Base-by-base conservation (phyloP, 352 stramenopile genomes). In the Pythium vanterpoolii region DNA sequence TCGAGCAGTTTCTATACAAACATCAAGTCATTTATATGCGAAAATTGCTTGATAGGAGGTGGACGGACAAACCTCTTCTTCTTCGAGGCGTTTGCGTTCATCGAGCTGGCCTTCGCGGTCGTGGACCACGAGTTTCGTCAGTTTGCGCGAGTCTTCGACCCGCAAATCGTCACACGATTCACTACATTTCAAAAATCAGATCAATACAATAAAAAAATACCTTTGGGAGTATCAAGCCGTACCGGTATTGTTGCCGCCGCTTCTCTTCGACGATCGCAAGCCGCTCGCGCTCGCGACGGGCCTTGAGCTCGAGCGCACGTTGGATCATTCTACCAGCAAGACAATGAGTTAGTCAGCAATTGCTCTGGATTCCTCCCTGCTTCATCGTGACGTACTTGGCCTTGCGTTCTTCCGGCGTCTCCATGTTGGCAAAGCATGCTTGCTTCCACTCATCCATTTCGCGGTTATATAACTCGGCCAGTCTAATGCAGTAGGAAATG, bases 351-450 rank as follows among this genome's bases (percentile, higher is more conserved):
- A 8, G 39, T 16, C 8, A 50, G 16, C 16, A 39, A 33, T 33
- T 33, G 18, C 31, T 2, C 21, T 8, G 21, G 14, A 27, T 34
- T 18, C 26, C 43, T 33, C 5, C n/a, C n/a, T n/a, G 21, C 6
- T n/a, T 23, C 5, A 27, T 30, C 21, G 14, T 18, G 10, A 54
- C 69, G 10, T 59, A 91, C 81, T 88, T 90, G 50, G 84, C 72
- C 56, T 93, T 93, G 55, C 83, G 72, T 21, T 91, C 81, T 34
- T 93, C 83, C 6, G 76, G 77, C 0, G 83, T 90, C 75, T 93
- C 83, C 28, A 89, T 68, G 47, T 89, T 90, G 14, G 70, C 66
- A 16, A 90, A 49, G 59, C 76, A 91, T 33, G 66, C 71, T 23
- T 79, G 62, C 63, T 79, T 81, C 83, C 83, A 93, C 68, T 72